Conservation (phyloP, 1,284 basidiomycete genomes). For the Tilletia setariae region DNA sequence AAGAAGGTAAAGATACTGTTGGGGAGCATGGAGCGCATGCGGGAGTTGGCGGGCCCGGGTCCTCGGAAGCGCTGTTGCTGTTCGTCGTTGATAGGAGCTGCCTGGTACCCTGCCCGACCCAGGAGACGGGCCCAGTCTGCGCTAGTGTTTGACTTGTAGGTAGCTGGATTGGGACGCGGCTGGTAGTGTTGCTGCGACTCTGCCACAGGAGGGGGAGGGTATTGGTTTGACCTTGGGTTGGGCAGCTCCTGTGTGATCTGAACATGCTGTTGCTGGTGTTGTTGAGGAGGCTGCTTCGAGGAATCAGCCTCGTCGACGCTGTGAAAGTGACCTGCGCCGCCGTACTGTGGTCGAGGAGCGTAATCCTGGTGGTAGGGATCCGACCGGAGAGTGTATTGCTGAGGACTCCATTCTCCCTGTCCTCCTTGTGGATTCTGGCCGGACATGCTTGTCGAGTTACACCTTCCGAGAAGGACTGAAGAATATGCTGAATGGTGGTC, state of each 20-base stretch:
- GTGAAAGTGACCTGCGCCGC: background rate
- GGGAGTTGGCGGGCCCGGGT: background rate
- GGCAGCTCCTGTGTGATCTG: slow-evolving; percentile 1
- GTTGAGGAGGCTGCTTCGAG: too few relatives aligned
- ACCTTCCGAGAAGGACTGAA: too few relatives aligned
- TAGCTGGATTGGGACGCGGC: background rate
- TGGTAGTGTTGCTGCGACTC: background rate
- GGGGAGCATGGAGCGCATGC: too few relatives aligned
- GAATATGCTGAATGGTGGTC: too few relatives aligned
- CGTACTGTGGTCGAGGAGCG: background rate
- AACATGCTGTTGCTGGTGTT: background rate
- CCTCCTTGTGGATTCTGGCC: background rate
- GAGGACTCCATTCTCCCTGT: background rate
- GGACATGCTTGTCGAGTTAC: too few relatives aligned
- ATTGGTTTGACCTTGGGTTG: background rate
- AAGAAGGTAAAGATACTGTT: background rate
- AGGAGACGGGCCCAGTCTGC: slow-evolving; percentile 9
- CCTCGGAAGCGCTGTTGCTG: background rate
- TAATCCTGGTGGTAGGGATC: slow-evolving; percentile 2
- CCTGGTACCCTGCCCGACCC: background rate
- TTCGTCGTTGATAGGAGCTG: background rate
- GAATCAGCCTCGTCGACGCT: too few relatives aligned
- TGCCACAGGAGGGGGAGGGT: background rate
- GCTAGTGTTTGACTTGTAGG: slow-evolving; percentile 5
- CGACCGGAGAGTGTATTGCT: background rate